Evolutionary conservation across 176 grass and related monocot genomes (phyloP).

Genomic region (Cocos nucifera): DNA sequence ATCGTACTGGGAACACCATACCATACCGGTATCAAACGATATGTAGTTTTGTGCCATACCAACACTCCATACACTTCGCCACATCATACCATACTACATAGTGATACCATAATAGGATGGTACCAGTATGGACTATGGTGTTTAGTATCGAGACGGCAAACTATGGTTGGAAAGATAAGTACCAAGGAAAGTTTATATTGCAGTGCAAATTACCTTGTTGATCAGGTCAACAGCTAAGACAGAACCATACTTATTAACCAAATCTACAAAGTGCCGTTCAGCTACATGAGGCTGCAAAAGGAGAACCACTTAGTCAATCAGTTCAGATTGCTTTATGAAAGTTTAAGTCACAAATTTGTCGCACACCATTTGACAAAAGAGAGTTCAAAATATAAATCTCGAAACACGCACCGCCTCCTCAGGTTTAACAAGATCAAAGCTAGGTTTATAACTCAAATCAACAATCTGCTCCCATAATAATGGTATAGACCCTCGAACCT

Average conservation of each 20-base stretch:
- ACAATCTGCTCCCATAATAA: slow-evolving; percentile 97
- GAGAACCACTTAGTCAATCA: slow-evolving; percentile 12
- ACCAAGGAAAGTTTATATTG: neutral
- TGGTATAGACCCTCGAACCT: slow-evolving; percentile 95
- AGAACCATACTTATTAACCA: slow-evolving; percentile 86
- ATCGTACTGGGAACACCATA: too few relatives aligned
- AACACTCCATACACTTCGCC: too few relatives aligned
- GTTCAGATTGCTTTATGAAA: slow-evolving; percentile 3
- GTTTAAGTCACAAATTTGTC: neutral
- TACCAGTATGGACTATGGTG: too few relatives aligned
- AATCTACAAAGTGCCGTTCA: slow-evolving; percentile 73
- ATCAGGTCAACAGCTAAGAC: slow-evolving; percentile 85
- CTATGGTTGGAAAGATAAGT: too few relatives aligned
- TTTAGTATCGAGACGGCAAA: too few relatives aligned
- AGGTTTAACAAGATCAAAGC: slow-evolving; percentile 69
- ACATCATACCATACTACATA: too few relatives aligned
- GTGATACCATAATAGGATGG: too few relatives aligned
- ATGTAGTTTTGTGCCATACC: too few relatives aligned
- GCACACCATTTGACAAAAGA: neutral
- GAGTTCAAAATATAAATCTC: slow-evolving; percentile 21
- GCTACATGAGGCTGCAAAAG: slow-evolving; percentile 62
- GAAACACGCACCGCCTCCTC: slow-evolving; percentile 60
- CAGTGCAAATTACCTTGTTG: slow-evolving; percentile 53
- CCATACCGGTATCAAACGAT: too few relatives aligned
- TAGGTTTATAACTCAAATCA: slow-evolving; percentile 97